Percentiles rank a stretch among this genome's conserved stretches.
Conservation (phyloP, 805 yeast species). For the Saccharomycopsis javanensis region DNA sequence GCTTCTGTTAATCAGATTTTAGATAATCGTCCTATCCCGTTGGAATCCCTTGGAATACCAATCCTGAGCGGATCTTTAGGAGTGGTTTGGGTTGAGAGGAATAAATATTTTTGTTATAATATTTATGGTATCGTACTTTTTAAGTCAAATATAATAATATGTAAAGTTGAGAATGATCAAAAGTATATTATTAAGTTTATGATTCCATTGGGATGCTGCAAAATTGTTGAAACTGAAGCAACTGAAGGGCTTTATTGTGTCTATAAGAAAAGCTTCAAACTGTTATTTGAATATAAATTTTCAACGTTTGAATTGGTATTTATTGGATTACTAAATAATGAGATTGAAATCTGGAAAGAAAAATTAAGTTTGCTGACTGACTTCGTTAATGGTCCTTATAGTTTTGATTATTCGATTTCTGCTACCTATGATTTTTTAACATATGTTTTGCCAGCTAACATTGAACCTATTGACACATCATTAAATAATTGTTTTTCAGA, state of each 20-base stretch:
- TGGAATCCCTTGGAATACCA: conserved; percentile 40
- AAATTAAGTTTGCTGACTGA: conserved; percentile 25
- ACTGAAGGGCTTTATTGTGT: conserved; percentile 27
- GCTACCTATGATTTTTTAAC: conserved; percentile 1
- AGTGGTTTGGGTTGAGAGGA: conserved; percentile 31
- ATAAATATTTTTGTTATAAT: conserved; percentile 14
- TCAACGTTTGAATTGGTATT: conserved; percentile 38
- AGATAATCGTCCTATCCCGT: conserved; percentile 23
- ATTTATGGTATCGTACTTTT: conserved; percentile 34
- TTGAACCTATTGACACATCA: conserved; percentile 19
- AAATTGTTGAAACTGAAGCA: conserved; percentile 22
- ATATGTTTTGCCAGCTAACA: conserved; percentile 12
- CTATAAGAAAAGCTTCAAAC: conserved; percentile 31
- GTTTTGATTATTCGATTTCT: conserved; percentile 22
- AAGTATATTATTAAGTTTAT: conserved; percentile 33
- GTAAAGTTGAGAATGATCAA: conserved; percentile 23
- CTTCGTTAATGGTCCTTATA: conserved; percentile 28
- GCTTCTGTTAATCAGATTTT: not conserved
- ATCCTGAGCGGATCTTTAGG: conserved; percentile 35
- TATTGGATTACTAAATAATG: conserved; percentile 27
- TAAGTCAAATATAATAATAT: conserved; percentile 40
- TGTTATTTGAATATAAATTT: conserved; percentile 36
- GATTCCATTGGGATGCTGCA: conserved; percentile 36
- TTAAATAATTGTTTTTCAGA: conserved; percentile 9
- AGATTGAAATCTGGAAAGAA: conserved; percentile 35